Percentiles rank a stretch among this genome's conserved stretches.
These are phyloP conservation scores for Talaromyces sp. DNA, from an alignment of 2,329 filamentous ascomycete genomes.

Conservation along the genomic window DNA sequence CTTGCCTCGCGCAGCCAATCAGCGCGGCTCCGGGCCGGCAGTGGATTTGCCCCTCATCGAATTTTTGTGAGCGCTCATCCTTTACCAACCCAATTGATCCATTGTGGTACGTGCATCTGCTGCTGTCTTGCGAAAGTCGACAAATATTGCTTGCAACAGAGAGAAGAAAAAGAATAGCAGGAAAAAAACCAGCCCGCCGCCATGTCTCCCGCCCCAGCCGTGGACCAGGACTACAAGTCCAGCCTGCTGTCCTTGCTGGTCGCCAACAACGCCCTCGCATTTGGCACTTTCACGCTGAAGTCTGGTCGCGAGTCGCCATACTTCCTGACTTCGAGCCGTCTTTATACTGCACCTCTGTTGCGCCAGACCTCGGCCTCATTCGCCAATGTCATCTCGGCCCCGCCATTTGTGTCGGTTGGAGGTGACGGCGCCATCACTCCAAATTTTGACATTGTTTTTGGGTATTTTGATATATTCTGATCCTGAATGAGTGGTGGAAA, in stretches of 20 bases:
- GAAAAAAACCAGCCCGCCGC: slow-evolving; percentile 7
- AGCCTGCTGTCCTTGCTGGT: slow-evolving; percentile 33
- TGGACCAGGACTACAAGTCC: slow-evolving; percentile 31
- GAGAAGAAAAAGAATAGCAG: background rate
- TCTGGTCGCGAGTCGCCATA: slow-evolving; percentile 86
- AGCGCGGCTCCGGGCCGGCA: background rate
- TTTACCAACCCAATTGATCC: background rate
- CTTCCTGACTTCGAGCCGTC: slow-evolving; percentile 94
- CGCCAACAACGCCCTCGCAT: slow-evolving; percentile 36
- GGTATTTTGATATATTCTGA: slow-evolving; percentile 18
- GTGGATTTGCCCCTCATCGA: slow-evolving; percentile 4
- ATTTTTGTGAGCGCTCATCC: background rate
- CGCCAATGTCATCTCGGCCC: slow-evolving; percentile 54
- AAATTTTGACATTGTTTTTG: slow-evolving; percentile 80
- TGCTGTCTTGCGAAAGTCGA: background rate
- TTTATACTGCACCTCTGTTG: slow-evolving; percentile 75
- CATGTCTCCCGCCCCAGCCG: slow-evolving; percentile 22
- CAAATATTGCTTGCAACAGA: background rate
- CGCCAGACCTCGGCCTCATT: slow-evolving; percentile 75
- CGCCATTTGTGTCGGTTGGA: slow-evolving; percentile 35
- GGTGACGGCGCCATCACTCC: slow-evolving; percentile 36
- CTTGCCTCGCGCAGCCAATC: slow-evolving; percentile 3
- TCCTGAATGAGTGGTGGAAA: background rate
- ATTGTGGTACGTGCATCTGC: background rate
- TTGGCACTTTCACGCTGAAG: slow-evolving; percentile 65